These are phyloP conservation scores for Phytophthora pistaciae DNA, from an alignment of 352 stramenopile genomes.

Conservation along the genomic window DNA sequence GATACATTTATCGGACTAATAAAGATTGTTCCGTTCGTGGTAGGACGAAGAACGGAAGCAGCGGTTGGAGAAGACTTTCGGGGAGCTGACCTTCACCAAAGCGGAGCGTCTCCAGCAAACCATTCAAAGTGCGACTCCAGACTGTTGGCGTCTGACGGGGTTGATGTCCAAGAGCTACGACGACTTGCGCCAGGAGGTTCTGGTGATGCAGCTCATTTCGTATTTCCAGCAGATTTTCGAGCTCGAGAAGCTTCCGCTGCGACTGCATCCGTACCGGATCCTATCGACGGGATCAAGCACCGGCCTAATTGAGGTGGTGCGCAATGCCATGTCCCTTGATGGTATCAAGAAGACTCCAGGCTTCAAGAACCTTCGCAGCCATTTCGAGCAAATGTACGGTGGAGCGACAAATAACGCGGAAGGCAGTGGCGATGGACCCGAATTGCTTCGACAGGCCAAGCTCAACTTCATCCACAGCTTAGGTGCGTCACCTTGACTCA, in stretches of 20 bases:
- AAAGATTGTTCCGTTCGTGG: not conserved
- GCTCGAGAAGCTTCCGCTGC: conserved; percentile 91
- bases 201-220: conserved; percentile 98
- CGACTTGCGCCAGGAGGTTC: conserved; percentile 97
- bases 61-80: conserved; percentile 73
- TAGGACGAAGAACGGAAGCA: conserved; percentile 53
- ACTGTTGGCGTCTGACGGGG: conserved; percentile 60
- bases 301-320: conserved; percentile 96
- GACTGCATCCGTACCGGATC: conserved; percentile 96
- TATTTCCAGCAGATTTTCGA: conserved; percentile 96
- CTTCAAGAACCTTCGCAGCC: conserved; percentile 88
- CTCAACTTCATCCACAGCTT: conserved; percentile 89
- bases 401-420: conserved; percentile 50
- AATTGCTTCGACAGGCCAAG: conserved; percentile 69
- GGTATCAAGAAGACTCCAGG: conserved; percentile 93
- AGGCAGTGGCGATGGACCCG: conserved; percentile 34
- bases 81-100: conserved; percentile 67
- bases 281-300: conserved; percentile 95
- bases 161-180: conserved; percentile 98
- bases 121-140: conserved; percentile 14
- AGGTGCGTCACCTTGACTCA: conserved; percentile 54
- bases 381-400: conserved; percentile 96
- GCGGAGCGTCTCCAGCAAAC: conserved; percentile 48
- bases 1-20: conserved; percentile 11
- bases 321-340: conserved; percentile 97